phyloP scores from a whole-genome alignment of 129 eudicot species.

The Lactuca saligna region DNA sequence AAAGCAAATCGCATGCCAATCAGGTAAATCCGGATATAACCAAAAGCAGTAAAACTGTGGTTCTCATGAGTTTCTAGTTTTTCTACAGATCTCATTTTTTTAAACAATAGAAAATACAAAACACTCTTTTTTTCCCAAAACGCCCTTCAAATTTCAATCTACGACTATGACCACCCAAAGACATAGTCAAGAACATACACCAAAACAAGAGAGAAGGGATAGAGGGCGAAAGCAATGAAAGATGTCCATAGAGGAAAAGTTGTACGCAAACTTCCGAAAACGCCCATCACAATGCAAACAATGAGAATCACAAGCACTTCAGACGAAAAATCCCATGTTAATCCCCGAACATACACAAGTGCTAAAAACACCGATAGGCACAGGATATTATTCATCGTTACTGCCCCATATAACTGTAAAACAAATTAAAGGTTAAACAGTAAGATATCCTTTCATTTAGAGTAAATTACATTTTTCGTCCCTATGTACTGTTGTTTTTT shows the following conservation, averaged over 20 bases:
- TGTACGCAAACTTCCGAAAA: constrained; percentile 71
- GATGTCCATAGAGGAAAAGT: constrained; percentile 93
- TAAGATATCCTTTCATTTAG: no score
- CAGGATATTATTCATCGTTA: constrained; percentile 77
- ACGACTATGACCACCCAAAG: constrained; percentile 75
- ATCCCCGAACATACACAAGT: constrained; percentile 68
- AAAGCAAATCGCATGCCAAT: not conserved
- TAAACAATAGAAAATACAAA: constrained; percentile 11
- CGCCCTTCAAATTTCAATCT: not conserved
- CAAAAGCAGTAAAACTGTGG: constrained; percentile 2
- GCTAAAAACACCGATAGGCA: constrained; percentile 85
- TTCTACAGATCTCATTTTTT: constrained; percentile 23
- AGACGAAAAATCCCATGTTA: constrained; percentile 89
- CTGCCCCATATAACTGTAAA: constrained; percentile 90
- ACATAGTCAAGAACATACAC: constrained; percentile 86
- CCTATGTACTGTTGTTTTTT: no score
- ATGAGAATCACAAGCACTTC: constrained; percentile 78
- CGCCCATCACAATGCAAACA: constrained; percentile 87
- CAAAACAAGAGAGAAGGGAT: constrained; percentile 70
- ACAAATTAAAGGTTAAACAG: not conserved
- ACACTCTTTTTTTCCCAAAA: not conserved
- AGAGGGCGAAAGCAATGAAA: constrained; percentile 66
- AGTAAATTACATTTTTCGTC: no score
- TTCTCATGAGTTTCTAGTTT: constrained; percentile 21
- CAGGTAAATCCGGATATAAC: not conserved